Evolutionary conservation across 148 eudicot genomes (phyloP).

Genomic region (Dianthus caryophyllus): DNA sequence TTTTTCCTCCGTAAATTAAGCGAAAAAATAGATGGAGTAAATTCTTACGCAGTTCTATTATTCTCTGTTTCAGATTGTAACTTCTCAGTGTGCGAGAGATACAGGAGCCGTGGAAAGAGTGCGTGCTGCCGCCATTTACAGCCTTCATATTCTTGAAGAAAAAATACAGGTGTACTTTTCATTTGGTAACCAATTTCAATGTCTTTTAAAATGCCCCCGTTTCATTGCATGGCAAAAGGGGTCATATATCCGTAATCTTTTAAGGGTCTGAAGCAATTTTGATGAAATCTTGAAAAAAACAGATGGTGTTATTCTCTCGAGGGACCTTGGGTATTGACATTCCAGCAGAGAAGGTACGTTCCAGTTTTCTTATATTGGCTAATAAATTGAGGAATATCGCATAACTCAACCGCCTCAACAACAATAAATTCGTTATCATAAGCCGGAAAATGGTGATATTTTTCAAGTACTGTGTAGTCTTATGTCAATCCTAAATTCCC

Average conservation of each 20-base stretch:
- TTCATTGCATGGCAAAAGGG: not conserved
- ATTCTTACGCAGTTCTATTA: not conserved
- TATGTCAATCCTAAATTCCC: too few relatives aligned
- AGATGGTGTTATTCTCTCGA: too few relatives aligned
- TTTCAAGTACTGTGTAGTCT: too few relatives aligned
- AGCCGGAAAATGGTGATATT: too few relatives aligned
- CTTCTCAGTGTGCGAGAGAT: slow-evolving; percentile 63
- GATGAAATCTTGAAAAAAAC: too few relatives aligned
- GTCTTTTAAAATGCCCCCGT: not conserved
- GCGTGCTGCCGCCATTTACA: slow-evolving; percentile 89
- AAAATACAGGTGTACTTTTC: slow-evolving; percentile 55
- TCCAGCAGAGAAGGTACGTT: too few relatives aligned
- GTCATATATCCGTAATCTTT: not conserved
- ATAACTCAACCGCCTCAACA: too few relatives aligned
- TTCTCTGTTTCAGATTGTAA: slow-evolving; percentile 47
- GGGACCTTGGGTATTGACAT: too few relatives aligned
- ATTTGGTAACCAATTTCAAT: not conserved
- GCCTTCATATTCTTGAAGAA: slow-evolving; percentile 78
- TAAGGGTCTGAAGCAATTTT: too few relatives aligned
- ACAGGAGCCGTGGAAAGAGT: slow-evolving; percentile 91
- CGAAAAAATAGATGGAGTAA: not conserved
- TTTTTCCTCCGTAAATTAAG: not conserved
- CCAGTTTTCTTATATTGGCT: too few relatives aligned
- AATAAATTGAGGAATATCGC: too few relatives aligned
- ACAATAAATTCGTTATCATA: too few relatives aligned